These are phyloP conservation scores for Nadsonia commutata DNA, from an alignment of 1,139 yeast genomes.

Conservation along the genomic window DNA sequence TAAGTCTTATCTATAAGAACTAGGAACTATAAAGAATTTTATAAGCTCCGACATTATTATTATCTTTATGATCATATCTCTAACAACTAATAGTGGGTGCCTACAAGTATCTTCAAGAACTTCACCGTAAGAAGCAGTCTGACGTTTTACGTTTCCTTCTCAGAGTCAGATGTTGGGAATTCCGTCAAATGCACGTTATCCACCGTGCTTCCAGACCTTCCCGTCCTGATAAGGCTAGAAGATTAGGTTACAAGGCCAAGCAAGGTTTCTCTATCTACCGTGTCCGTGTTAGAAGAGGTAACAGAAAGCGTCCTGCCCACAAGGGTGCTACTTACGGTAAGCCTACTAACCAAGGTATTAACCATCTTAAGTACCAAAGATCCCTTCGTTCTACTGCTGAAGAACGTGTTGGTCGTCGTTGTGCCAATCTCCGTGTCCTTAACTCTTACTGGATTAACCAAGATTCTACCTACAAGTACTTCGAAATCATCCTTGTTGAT, in stretches of 20 bases:
- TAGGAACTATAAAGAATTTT: background rate
- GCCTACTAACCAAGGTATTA: slow-evolving; percentile 99
- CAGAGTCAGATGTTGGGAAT: slow-evolving; percentile 99
- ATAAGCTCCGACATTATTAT: slow-evolving; percentile 3
- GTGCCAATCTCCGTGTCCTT: slow-evolving; percentile 96
- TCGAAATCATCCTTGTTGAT: slow-evolving; percentile 91
- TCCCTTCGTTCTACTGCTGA: slow-evolving; percentile 96
- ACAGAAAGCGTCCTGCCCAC: slow-evolving; percentile 99
- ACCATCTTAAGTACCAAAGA: slow-evolving; percentile 98
- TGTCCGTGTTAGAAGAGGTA: slow-evolving; percentile 99
- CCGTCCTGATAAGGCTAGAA: slow-evolving; percentile 99
- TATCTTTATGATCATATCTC: too few species aligned
- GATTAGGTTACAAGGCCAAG: slow-evolving; percentile 99
- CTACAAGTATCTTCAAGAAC: slow-evolving; percentile 98
- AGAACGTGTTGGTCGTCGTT: slow-evolving; percentile 99
- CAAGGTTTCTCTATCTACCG: slow-evolving; percentile 98
- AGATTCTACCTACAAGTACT: slow-evolving; percentile 99
- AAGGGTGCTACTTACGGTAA: slow-evolving; percentile 99
- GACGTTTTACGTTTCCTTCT: slow-evolving; percentile 97
- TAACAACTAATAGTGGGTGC: slow-evolving; percentile 64
- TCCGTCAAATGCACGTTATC: slow-evolving; percentile 97
- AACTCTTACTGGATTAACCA: slow-evolving; percentile 99
- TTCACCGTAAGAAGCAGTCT: slow-evolving; percentile 99
- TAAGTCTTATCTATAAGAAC: slow-evolving; percentile 4
- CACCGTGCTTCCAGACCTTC: slow-evolving; percentile 99